Conservation (phyloP, 768 basidiomycete genomes). For the Pleurotus ostreatus region DNA sequence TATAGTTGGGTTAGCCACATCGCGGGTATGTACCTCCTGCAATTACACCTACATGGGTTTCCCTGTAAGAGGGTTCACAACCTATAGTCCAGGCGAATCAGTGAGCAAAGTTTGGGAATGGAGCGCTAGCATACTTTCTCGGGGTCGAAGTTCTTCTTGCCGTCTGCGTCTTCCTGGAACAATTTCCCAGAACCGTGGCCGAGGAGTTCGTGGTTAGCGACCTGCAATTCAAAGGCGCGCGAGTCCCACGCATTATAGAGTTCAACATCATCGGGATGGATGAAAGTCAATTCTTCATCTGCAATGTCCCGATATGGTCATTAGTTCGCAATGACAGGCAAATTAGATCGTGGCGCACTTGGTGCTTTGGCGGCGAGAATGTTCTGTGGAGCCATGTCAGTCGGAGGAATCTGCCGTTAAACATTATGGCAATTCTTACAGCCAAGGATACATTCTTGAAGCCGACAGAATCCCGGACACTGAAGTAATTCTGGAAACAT, state of each 20-base stretch:
- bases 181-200: slow-evolving; percentile 85
- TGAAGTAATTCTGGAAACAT: slow-evolving; percentile 65
- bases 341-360: slow-evolving; percentile 36
- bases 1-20: background rate
- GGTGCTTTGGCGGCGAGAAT: slow-evolving; percentile 86
- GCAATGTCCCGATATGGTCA: slow-evolving; percentile 1
- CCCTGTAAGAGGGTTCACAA: slow-evolving; percentile 80
- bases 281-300: slow-evolving; percentile 80
- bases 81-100: slow-evolving; percentile 29
- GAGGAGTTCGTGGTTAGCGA: slow-evolving; percentile 86
- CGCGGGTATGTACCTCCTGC: background rate
- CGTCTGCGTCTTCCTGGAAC: slow-evolving; percentile 72
- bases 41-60: slow-evolving; percentile 55
- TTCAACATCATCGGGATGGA: slow-evolving; percentile 72
- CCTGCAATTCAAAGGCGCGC: slow-evolving; percentile 80
- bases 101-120: background rate
- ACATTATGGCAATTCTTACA: slow-evolving; percentile 32
- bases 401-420: too few species aligned
- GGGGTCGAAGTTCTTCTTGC: slow-evolving; percentile 79
- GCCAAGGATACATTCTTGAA: slow-evolving; percentile 90
- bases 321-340: background rate
- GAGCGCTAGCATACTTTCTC: slow-evolving; percentile 37
- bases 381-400: slow-evolving; percentile 41
- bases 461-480: slow-evolving; percentile 74
- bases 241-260: slow-evolving; percentile 78